These are phyloP conservation scores for Yarrowia divulgata DNA, from an alignment of 805 yeast genomes.

Conservation along the genomic window DNA sequence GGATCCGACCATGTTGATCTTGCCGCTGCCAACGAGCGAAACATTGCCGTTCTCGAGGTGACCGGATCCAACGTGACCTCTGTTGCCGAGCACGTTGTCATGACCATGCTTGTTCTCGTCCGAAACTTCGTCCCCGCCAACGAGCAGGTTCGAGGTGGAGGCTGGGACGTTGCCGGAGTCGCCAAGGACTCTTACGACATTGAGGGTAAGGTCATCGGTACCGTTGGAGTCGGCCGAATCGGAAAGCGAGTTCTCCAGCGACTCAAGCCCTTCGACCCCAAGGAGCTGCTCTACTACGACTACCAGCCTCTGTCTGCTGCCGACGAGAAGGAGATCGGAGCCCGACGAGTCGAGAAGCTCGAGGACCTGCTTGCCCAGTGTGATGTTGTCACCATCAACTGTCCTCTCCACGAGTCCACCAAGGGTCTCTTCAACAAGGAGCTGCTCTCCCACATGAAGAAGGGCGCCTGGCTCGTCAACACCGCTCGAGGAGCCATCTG, in stretches of 20 bases:
- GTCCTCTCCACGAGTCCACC: constrained; percentile 62
- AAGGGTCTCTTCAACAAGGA: constrained; percentile 58
- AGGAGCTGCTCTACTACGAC: constrained; percentile 60
- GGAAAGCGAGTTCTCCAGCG: constrained; percentile 64
- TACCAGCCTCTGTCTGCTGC: constrained; percentile 53
- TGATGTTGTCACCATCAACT: constrained; percentile 59
- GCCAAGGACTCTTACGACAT: constrained; percentile 57
- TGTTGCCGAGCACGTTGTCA: constrained; percentile 65
- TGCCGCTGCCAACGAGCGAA: constrained; percentile 52
- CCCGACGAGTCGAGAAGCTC: constrained; percentile 55
- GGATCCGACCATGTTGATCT: constrained; percentile 66
- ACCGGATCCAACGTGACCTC: constrained; percentile 62
- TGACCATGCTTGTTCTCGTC: constrained; percentile 59
- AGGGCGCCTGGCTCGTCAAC: constrained; percentile 62
- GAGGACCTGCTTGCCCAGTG: constrained; percentile 58
- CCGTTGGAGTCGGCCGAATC: constrained; percentile 70
- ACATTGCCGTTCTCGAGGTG: constrained; percentile 61
- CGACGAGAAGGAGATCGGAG: constrained; percentile 57
- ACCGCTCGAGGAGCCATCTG: constrained; percentile 69
- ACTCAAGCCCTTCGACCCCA: constrained; percentile 59
- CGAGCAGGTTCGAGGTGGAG: constrained; percentile 54
- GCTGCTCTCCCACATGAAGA: constrained; percentile 58
- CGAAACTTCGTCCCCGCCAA: constrained; percentile 59
- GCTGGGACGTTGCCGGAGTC: constrained; percentile 57
- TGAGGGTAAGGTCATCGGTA: constrained; percentile 61